These are phyloP conservation scores for Termitomyces sp. DNA, from an alignment of 768 basidiomycete genomes.

Conservation along the genomic window DNA sequence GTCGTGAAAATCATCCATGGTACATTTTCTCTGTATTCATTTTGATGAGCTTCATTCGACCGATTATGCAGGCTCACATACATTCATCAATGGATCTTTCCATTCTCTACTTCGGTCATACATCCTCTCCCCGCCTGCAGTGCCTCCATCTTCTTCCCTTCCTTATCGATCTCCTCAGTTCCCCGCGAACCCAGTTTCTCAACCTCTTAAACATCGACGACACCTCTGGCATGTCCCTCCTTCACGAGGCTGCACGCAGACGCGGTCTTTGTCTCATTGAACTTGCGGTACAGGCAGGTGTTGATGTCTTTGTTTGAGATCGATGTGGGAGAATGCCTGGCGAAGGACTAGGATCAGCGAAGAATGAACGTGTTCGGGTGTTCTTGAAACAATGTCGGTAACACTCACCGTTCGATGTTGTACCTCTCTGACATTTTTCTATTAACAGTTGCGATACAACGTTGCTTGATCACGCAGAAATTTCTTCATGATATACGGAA, in stretches of 20 bases:
- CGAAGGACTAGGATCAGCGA: constrained; percentile 52
- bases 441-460: constrained; percentile 65
- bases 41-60: too few species aligned
- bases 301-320: constrained; percentile 85
- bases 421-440: background rate
- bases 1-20: constrained; percentile 27
- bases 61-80: constrained; percentile 52
- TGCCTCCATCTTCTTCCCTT: constrained; percentile 37
- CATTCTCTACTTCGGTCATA: constrained; percentile 31
- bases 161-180: constrained; percentile 55
- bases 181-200: constrained; percentile 62
- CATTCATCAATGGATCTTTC: constrained; percentile 68
- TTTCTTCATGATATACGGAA: constrained; percentile 24
- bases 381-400: constrained; percentile 80
- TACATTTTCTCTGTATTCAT: too few species aligned
- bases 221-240: constrained; percentile 65
- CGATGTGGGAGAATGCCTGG: constrained; percentile 25
- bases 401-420: background rate
- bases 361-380: constrained; percentile 75
- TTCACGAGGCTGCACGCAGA: constrained; percentile 83
- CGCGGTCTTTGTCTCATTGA: constrained; percentile 77
- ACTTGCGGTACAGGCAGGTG: constrained; percentile 47
- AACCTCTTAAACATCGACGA: constrained; percentile 81
- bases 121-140: constrained; percentile 38
- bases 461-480: constrained; percentile 32